Base-by-base conservation (phyloP, 768 basidiomycete genomes). In the Lentinula edodes region DNA sequence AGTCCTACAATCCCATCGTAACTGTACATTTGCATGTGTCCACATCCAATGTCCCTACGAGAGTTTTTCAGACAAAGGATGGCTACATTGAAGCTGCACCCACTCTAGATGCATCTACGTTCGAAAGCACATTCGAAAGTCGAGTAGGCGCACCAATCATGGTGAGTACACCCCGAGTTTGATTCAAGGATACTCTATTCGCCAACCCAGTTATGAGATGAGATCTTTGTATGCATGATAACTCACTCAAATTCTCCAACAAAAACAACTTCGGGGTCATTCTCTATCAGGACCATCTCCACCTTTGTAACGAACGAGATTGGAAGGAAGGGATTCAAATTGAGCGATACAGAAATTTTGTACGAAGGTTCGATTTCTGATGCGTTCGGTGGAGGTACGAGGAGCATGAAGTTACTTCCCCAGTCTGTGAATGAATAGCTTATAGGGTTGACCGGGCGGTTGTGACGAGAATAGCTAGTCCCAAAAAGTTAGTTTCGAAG, bases 1-100 rank as follows among this genome's bases (percentile, higher is more conserved):
- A 2, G 71, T 70, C 0, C 77, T 74, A 65, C 79, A 81, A 61
- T 82, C 79, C 81, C 81, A 82, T 32, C 74, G 76, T 3, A 82
- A 60, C 6, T 70, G 63, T n/a, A 75, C 69, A 13, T 70, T 66
- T 16, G 65, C 68, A 50, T 76, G 71, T 20, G 67, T 66, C 80
- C 81, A 82, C 53, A 69, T 70, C 68, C 77, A 81, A 60, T 76
- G 74, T 55, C 73, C 69, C 79, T 75, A 48, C 20, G 28, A 56
- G 20, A 12, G 7, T 3, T 2, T 8, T 32, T 35, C 10, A 34
- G 39, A 18, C 34, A 46, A 46, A 20, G 41, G 20, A 20, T 10
- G n/a, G 13, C 12, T 52, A 56, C 15, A 18, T 5, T 32, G n/a
- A 18, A 8, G 60, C 51, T 1, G 32, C 16, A 66, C 74, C 8